A percentile compares a stretch with the other conserved stretches of the same genome.
Conservation (phyloP, 768 basidiomycete genomes). For the Collybia nuda region DNA sequence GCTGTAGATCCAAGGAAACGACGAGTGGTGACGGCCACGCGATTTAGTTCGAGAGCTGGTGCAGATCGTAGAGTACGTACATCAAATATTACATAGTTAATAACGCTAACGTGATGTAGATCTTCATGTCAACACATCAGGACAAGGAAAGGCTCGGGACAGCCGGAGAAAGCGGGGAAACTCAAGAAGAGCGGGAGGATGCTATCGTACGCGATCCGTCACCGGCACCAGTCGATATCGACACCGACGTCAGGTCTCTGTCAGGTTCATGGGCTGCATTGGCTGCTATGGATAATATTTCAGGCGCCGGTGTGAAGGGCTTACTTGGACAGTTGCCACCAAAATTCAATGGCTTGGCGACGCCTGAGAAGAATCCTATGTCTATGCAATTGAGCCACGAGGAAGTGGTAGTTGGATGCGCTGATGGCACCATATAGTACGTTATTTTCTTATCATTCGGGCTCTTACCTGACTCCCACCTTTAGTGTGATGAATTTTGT, state of each 20-base stretch:
- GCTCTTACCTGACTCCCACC: conserved; percentile 4
- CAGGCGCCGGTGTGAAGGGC: conserved; percentile 50
- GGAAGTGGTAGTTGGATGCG: conserved; percentile 89
- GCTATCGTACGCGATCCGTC: conserved; percentile 20
- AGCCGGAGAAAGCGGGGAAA: conserved; percentile 19
- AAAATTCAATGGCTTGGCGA: conserved; percentile 78
- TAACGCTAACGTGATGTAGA: conserved; percentile 35
- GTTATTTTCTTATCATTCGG: conserved; percentile 26
- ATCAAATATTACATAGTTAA: neutral
- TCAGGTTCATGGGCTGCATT: conserved; percentile 77
- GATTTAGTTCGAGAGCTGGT: conserved; percentile 82
- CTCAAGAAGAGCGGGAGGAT: conserved; percentile 26
- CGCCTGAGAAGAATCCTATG: conserved; percentile 93
- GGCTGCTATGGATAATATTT: conserved; percentile 33
- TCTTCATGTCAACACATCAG: conserved; percentile 81
- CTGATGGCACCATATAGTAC: conserved; percentile 90
- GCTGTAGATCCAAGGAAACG: conserved; percentile 84
- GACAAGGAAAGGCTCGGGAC: conserved; percentile 40
- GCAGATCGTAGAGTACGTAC: conserved; percentile 75
- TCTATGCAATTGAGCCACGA: conserved; percentile 90
- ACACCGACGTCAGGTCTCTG: conserved; percentile 65
- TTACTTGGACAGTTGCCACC: conserved; percentile 59
- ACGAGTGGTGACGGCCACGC: conserved; percentile 82
- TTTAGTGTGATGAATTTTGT: conserved; percentile 33
- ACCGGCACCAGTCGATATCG: conserved; percentile 52